Percentiles rank a stretch among this genome's conserved stretches.
phyloP scores from a whole-genome alignment of 805 yeast species.

The Cyberlindnera japonica region DNA sequence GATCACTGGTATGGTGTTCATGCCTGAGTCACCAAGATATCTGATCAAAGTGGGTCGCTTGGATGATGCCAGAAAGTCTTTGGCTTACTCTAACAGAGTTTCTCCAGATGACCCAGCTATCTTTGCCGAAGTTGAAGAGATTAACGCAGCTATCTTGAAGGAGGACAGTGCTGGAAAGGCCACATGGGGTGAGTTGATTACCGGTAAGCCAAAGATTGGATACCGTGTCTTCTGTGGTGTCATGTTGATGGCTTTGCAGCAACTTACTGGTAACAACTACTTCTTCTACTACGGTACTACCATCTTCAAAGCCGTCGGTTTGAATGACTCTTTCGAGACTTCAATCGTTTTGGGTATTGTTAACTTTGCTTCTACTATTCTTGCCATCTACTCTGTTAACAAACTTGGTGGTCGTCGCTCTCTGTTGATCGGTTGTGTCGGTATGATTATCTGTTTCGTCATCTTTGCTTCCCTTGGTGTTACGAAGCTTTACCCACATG shows the following conservation, averaged over 20 bases:
- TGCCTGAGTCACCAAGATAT: slow-evolving; percentile 75
- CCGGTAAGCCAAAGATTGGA: slow-evolving; percentile 61
- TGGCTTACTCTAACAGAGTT: slow-evolving; percentile 58
- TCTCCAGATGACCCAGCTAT: slow-evolving; percentile 51
- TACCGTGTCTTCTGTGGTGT: slow-evolving; percentile 47
- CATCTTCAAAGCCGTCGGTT: slow-evolving; percentile 57
- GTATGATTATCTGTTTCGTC: slow-evolving; percentile 44
- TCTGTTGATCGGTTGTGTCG: slow-evolving; percentile 45
- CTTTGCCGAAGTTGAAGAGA: slow-evolving; percentile 52
- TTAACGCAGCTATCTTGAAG: slow-evolving; percentile 57
- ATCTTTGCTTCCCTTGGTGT: slow-evolving; percentile 62
- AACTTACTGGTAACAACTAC: slow-evolving; percentile 63
- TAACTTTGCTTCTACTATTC: slow-evolving; percentile 54
- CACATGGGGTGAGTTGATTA: slow-evolving; percentile 60
- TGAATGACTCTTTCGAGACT: slow-evolving; percentile 54
- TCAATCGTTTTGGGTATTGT: slow-evolving; percentile 57
- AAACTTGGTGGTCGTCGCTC: slow-evolving; percentile 51
- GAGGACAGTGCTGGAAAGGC: slow-evolving; percentile 63
- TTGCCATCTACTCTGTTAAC: slow-evolving; percentile 48
- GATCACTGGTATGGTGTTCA: slow-evolving; percentile 39
- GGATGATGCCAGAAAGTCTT: slow-evolving; percentile 59
- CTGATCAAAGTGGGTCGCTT: slow-evolving; percentile 49
- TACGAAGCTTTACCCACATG: slow-evolving; percentile 38
- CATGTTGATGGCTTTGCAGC: slow-evolving; percentile 59
- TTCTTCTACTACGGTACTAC: slow-evolving; percentile 67